A percentile compares a stretch with the other conserved stretches of the same genome.
phyloP scores from a whole-genome alignment of 2,329 filamentous ascomycete species.

The Biscogniauxia marginata region DNA sequence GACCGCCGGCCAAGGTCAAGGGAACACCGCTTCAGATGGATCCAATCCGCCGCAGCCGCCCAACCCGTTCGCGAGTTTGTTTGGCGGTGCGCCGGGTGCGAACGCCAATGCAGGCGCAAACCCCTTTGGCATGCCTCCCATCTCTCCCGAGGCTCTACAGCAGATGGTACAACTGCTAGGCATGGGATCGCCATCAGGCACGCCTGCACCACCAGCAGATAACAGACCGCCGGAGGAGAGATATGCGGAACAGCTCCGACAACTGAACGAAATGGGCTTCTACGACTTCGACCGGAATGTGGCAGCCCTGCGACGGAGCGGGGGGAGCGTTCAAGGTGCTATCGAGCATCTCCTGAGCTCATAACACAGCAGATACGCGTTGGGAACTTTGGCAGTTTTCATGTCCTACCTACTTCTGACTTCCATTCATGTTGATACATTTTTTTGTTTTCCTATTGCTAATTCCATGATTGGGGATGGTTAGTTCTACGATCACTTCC shows the following conservation, averaged over 20 bases:
- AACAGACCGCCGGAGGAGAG: constrained; percentile 89
- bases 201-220: constrained; percentile 61
- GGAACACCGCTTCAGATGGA: constrained; percentile 23
- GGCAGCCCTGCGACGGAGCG: constrained; percentile 79
- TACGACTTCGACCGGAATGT: constrained; percentile 95
- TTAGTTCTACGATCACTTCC: background rate
- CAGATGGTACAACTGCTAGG: constrained; percentile 53
- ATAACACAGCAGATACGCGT: constrained; percentile 6
- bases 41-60: constrained; percentile 40
- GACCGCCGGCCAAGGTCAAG: constrained; percentile 26
- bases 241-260: constrained; percentile 81
- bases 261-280: constrained; percentile 99
- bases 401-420: background rate
- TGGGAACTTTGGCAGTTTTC: background rate
- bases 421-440: background rate
- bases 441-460: background rate
- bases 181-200: constrained; percentile 36
- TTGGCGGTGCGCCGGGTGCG: constrained; percentile 42
- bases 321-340: constrained; percentile 91
- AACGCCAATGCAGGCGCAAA: constrained; percentile 34
- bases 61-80: constrained; percentile 70
- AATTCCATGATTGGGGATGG: background rate
- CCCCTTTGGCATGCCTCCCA: constrained; percentile 41
- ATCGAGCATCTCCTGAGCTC: constrained; percentile 67
- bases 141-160: constrained; percentile 56